These are phyloP conservation scores for Hericium alpestre DNA, from an alignment of 768 basidiomycete species.

Conservation along the genomic window DNA sequence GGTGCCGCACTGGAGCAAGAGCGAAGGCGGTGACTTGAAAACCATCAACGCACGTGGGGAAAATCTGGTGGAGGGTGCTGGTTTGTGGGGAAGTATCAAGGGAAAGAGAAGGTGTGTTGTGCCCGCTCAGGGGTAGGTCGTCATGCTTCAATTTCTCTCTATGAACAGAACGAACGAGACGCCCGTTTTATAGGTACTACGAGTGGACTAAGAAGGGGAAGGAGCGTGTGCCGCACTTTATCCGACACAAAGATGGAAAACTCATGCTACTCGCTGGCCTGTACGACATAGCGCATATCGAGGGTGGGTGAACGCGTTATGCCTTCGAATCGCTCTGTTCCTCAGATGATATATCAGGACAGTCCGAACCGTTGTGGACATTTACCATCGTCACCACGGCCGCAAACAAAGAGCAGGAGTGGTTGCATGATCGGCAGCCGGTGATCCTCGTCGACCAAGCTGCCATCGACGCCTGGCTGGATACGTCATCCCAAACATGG, in stretches of 20 bases:
- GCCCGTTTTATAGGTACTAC: slow-evolving; percentile 55
- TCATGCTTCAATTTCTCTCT: background rate
- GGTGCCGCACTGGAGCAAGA: slow-evolving; percentile 74
- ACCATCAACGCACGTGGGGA: slow-evolving; percentile 91
- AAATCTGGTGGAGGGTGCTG: slow-evolving; percentile 59
- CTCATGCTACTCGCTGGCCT: slow-evolving; percentile 84
- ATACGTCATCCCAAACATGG: slow-evolving; percentile 63
- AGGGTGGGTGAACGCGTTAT: slow-evolving; percentile 30
- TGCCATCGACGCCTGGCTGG: slow-evolving; percentile 68
- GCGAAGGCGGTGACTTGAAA: slow-evolving; percentile 59
- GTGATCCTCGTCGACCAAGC: slow-evolving; percentile 60
- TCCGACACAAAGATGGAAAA: slow-evolving; percentile 48
- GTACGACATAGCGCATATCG: slow-evolving; percentile 63
- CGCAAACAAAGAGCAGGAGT: slow-evolving; percentile 56
- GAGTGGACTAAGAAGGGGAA: slow-evolving; percentile 89
- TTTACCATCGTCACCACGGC: slow-evolving; percentile 86
- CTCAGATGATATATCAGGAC: slow-evolving; percentile 25
- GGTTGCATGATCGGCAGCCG: slow-evolving; percentile 89
- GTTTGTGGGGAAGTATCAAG: slow-evolving; percentile 81
- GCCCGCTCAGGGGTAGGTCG: slow-evolving; percentile 58
- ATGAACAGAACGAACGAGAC: background rate
- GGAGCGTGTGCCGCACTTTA: slow-evolving; percentile 73
- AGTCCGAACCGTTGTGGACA: slow-evolving; percentile 54
- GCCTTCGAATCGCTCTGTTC: background rate
- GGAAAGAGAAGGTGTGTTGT: slow-evolving; percentile 80